phyloP scores from a whole-genome alignment of 257 asterid genomes.

The Ilex asprella region DNA sequence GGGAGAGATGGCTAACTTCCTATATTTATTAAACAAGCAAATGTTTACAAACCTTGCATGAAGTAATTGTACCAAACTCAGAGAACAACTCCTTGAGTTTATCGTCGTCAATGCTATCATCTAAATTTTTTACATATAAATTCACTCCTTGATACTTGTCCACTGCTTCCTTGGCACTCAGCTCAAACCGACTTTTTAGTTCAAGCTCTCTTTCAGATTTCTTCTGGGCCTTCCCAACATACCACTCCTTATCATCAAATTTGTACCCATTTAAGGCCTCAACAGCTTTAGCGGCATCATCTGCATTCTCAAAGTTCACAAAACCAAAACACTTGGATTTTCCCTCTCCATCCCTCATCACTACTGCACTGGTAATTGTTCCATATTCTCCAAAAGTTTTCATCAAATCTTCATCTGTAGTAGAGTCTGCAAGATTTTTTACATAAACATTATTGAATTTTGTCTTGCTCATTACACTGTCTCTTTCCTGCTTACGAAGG shows the following conservation, averaged over 20 bases:
- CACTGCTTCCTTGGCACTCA: slow-evolving; percentile 35
- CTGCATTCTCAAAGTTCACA: slow-evolving; percentile 49
- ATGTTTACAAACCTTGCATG: slow-evolving; percentile 40
- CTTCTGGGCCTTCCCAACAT: slow-evolving; percentile 55
- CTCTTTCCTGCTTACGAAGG: slow-evolving; percentile 49
- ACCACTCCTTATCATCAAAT: slow-evolving; percentile 47
- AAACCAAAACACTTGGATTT: slow-evolving; percentile 53
- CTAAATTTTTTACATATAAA: slow-evolving; percentile 51
- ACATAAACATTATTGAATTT: slow-evolving; percentile 51
- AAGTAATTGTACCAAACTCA: slow-evolving; percentile 40
- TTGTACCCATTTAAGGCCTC: slow-evolving; percentile 45
- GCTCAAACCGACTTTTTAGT: slow-evolving; percentile 36
- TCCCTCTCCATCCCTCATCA: slow-evolving; percentile 53
- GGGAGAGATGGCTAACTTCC: background rate
- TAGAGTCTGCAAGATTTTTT: slow-evolving; percentile 43
- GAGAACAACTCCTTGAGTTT: slow-evolving; percentile 47
- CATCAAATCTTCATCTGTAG: slow-evolving; percentile 44
- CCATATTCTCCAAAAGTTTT: slow-evolving; percentile 44
- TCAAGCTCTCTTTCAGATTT: slow-evolving; percentile 57
- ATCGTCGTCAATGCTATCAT: slow-evolving; percentile 52
- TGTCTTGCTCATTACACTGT: slow-evolving; percentile 15
- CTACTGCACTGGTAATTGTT: slow-evolving; percentile 43
- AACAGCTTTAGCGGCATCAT: slow-evolving; percentile 49
- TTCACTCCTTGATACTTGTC: slow-evolving; percentile 46
- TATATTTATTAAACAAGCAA: background rate